phyloP scores from a whole-genome alignment of 1,284 basidiomycete genomes.

The Sphagnurus paluster region DNA sequence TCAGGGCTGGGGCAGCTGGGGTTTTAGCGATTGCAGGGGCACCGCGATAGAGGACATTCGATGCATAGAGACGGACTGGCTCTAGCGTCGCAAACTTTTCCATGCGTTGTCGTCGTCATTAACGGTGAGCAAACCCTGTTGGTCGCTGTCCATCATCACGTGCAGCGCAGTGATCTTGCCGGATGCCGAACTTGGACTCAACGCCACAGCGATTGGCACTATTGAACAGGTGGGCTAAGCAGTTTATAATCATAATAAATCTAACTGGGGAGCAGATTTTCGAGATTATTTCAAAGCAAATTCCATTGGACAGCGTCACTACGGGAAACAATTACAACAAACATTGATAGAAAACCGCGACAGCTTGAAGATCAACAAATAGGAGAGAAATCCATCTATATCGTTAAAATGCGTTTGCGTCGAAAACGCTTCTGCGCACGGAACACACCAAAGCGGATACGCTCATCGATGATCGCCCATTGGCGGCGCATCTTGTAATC shows the following conservation, averaged over 20 bases:
- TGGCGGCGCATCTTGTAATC: no score
- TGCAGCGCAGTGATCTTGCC: not conserved
- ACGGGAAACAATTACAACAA: no score
- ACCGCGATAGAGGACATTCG: conserved; percentile 28
- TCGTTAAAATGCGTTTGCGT: no score
- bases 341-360: no score
- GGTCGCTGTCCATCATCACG: conserved; percentile 9
- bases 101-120: conserved; percentile 41
- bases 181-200: not conserved
- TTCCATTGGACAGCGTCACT: no score
- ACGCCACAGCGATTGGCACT: not conserved
- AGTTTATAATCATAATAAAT: not conserved
- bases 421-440: no score
- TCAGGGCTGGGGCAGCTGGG: conserved; percentile 36
- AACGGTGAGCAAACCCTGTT: conserved; percentile 5
- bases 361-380: no score
- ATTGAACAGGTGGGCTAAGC: not conserved
- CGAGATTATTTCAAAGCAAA: no score
- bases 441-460: no score
- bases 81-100: conserved; percentile 79
- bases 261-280: no score
- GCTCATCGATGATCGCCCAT: no score
- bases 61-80: conserved; percentile 67
- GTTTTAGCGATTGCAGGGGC: conserved; percentile 8
- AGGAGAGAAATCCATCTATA: no score